Percentiles rank a stretch among this genome's conserved stretches.
These are phyloP conservation scores for Sporothrix luriei DNA, from an alignment of 2,329 filamentous ascomycete species.

Conservation along the genomic window DNA sequence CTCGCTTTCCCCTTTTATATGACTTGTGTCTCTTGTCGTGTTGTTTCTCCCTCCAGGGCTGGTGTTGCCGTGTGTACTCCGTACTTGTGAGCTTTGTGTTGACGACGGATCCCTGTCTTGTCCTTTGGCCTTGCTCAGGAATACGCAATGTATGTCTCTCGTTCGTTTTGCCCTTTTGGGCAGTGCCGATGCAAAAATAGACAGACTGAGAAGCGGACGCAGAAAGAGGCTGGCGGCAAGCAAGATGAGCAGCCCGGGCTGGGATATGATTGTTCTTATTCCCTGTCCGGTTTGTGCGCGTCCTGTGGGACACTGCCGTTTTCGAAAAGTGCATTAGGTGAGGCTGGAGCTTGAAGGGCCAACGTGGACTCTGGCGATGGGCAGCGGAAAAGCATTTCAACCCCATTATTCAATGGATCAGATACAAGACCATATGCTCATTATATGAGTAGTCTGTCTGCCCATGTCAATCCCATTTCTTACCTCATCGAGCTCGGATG, in stretches of 20 bases:
- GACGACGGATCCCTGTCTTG: background rate
- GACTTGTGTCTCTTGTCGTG: background rate
- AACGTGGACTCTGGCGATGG: too few relatives aligned
- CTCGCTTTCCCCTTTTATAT: too few relatives aligned
- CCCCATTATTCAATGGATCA: too few relatives aligned
- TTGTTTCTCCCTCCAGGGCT: constrained; percentile 14
- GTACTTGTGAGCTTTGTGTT: background rate
- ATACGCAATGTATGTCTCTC: background rate
- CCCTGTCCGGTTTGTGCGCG: background rate
- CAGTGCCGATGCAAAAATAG: background rate
- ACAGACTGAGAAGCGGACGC: background rate
- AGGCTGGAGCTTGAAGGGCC: background rate
- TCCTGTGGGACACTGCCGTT: background rate
- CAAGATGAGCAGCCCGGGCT: background rate
- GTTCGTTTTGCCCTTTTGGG: constrained; percentile 12
- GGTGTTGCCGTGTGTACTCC: background rate
- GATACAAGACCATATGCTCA: too few relatives aligned
- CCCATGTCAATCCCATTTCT: background rate
- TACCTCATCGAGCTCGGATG: background rate
- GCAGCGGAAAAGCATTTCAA: too few relatives aligned
- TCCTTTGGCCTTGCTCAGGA: background rate
- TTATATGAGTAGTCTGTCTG: background rate
- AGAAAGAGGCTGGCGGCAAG: background rate
- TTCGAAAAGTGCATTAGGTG: background rate
- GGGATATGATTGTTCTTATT: background rate